Evolutionary conservation across 495 filamentous ascomycete species (phyloP), one percentile per base, ranked within the genome.

Genomic region (Bryoglossum gracile): DNA sequence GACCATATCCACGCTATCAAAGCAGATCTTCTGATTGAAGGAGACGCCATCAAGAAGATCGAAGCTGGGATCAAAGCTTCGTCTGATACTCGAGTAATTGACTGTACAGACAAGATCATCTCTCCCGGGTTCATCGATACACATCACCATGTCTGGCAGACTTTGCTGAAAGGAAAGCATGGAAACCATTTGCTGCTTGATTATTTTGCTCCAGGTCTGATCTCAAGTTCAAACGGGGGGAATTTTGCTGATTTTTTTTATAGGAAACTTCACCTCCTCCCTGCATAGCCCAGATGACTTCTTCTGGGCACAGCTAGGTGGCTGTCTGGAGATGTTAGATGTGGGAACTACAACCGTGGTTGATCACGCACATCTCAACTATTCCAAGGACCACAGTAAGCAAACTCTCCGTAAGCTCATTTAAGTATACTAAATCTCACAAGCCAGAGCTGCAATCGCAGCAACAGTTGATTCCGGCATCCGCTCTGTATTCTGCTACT

Each of bases 291-390:
- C 65, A 8, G 53, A 71, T 0, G 69, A 75, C 43, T 58, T 74
- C 4, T 81, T 72, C 62, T 75, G 68, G 59, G 71, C 76, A 19
- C 64, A 81, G 54, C 64, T 82, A 0, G 67, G 65, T 2, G 78
- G 76, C 2, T 63, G 65, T 28, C 64, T 75, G 8, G 76, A 81
- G 47, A 64, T 66, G 11, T 33, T 83, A 13, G 66, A 79, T 51
- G 68, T 67, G 4, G 79, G 80, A 11, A 75, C 72, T 3, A 83
- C 80, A 3, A 79, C 76, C 0, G 65, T 78, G 0, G 65, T 80
- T 1, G 78, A 82, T 51, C 75, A 79, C 52, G 72, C 76, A 0
- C 72, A 79, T 58, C 53, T 72, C 30, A 75, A 66, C 39, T 65
- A 64, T 42, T 65, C 71, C 0, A 59, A 63, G 3, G 69, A 68